Conservation (phyloP, 495 filamentous ascomycete genomes). For the Aspergillus wentii region DNA sequence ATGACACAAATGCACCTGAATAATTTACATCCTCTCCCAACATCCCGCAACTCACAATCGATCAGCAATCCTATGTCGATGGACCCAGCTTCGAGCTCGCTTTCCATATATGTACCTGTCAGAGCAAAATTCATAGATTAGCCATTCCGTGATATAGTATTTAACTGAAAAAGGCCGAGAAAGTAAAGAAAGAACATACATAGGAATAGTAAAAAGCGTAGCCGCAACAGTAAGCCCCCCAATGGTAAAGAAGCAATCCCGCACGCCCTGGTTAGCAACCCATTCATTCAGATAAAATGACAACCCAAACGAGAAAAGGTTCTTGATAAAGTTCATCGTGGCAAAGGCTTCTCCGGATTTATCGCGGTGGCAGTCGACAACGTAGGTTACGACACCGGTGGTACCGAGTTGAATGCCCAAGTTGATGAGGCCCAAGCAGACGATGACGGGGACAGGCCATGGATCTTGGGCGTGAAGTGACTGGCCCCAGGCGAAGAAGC, state of each 20-base stretch:
- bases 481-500: constrained; percentile 43
- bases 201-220: constrained; percentile 32
- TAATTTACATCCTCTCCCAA: constrained; percentile 20
- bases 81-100: constrained; percentile 22
- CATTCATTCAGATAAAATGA: constrained; percentile 34
- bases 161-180: too few relatives aligned
- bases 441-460: constrained; percentile 37
- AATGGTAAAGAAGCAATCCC: constrained; percentile 34
- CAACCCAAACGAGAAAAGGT: constrained; percentile 33
- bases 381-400: constrained; percentile 34
- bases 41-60: too few relatives aligned
- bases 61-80: constrained; percentile 19
- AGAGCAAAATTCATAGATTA: too few relatives aligned
- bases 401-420: constrained; percentile 39
- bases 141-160: too few relatives aligned
- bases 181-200: constrained; percentile 26
- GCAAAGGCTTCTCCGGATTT: constrained; percentile 38
- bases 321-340: constrained; percentile 37
- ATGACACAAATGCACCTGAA: too few relatives aligned
- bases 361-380: constrained; percentile 38
- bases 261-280: constrained; percentile 30
- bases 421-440: constrained; percentile 40
- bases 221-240: constrained; percentile 32
- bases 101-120: constrained; percentile 31
- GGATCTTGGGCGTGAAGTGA: constrained; percentile 18